These are phyloP conservation scores for Mortierella hygrophila DNA, from an alignment of 192 early-diverging fungal species.

Conservation along the genomic window DNA sequence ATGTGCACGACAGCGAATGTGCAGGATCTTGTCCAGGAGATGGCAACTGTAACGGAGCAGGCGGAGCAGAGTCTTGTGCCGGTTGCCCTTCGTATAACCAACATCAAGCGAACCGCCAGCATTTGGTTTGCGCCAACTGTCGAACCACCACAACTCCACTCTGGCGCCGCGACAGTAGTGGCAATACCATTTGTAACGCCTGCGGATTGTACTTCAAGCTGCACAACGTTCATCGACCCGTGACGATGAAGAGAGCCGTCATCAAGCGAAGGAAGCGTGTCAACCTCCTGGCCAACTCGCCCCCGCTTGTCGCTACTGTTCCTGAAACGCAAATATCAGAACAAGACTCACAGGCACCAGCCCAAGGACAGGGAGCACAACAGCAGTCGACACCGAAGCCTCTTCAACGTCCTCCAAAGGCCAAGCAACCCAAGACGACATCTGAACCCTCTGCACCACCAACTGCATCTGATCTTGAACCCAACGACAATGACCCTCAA, in stretches of 20 bases:
- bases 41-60: slow-evolving; percentile 82
- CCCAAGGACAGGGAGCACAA: slow-evolving; percentile 10
- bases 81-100: slow-evolving; percentile 86
- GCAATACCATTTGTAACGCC: slow-evolving; percentile 86
- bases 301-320: slow-evolving; percentile 38
- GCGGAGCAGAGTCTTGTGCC: slow-evolving; percentile 77
- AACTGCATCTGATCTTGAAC: slow-evolving; percentile 24
- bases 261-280: slow-evolving; percentile 83
- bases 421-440: slow-evolving; percentile 1
- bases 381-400: slow-evolving; percentile 1
- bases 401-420: background rate
- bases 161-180: slow-evolving; percentile 81
- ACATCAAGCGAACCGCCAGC: slow-evolving; percentile 67
- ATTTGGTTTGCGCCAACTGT: slow-evolving; percentile 79
- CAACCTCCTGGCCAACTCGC: slow-evolving; percentile 49
- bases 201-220: slow-evolving; percentile 89
- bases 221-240: slow-evolving; percentile 84
- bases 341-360: slow-evolving; percentile 1
- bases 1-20: slow-evolving; percentile 36
- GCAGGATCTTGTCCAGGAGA: slow-evolving; percentile 79
- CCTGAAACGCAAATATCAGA: background rate
- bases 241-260: slow-evolving; percentile 80
- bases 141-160: slow-evolving; percentile 83
- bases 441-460: background rate
- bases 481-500: background rate